Percentiles rank a stretch among this genome's conserved stretches.
Conservation (phyloP, 129 eudicot species). For the Smallanthus sonchifolius region DNA sequence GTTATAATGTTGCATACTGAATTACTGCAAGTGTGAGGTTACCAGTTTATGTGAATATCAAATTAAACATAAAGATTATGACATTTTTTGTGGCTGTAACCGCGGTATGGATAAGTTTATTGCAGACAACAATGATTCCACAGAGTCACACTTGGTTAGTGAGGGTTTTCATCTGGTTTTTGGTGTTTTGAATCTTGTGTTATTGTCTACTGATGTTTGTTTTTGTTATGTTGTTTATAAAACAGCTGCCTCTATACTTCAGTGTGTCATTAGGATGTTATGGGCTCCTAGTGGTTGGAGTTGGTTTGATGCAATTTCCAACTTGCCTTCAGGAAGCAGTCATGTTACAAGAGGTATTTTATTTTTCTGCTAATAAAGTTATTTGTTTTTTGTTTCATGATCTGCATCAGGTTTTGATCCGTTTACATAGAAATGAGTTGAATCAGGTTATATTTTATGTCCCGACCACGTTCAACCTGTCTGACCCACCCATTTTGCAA, state of each 20-base stretch:
- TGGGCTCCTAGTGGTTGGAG: constrained; percentile 84
- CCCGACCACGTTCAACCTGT: neutral
- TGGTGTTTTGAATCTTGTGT: neutral
- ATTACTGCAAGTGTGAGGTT: neutral
- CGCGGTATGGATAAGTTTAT: constrained; percentile 67
- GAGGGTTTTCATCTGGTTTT: constrained; percentile 35
- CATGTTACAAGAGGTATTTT: constrained; percentile 68
- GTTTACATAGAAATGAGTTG: neutral
- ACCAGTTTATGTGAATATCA: no score
- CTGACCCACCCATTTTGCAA: neutral
- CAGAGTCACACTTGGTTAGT: constrained; percentile 83
- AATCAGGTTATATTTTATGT: neutral
- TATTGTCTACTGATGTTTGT: neutral
- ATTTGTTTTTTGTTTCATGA: no score
- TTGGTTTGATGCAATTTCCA: constrained; percentile 87
- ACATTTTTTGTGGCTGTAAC: constrained; percentile 62
- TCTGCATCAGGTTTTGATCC: no score
- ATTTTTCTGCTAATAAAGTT: neutral
- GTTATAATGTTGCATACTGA: constrained; percentile 20
- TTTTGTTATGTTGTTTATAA: neutral
- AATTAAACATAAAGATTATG: constrained; percentile 92
- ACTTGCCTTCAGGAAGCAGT: constrained; percentile 87
- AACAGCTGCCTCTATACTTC: constrained; percentile 77
- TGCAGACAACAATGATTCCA: constrained; percentile 66
- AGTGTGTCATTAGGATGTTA: constrained; percentile 85